Conservation (phyloP, 345 rosid species). For the Brassica napus region Da-Ae NC_063449.1:38762001-38762500, state of each 20-base stretch:
- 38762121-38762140: conserved; percentile 1
- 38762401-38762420: background rate
- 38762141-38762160: conserved; percentile 5
- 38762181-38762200: conserved; percentile 38
- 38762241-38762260: conserved; percentile 31
- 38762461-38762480: conserved; percentile 42
- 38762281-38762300: conserved; percentile 21
- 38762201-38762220: conserved; percentile 12
- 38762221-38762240: background rate
- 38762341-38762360: background rate
- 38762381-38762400: conserved; percentile 24
- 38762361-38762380: conserved; percentile 31
- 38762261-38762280: conserved; percentile 39
- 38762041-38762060: conserved; percentile 22
- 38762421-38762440: conserved; percentile 33
- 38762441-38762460: conserved; percentile 40
- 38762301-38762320: conserved; percentile 1
- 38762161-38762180: conserved; percentile 32
- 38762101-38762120: conserved; percentile 55
- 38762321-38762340: background rate
- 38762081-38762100: conserved; percentile 23
- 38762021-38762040: conserved; percentile 45
- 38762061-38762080: conserved; percentile 44
- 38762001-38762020: conserved; percentile 27
- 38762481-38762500: conserved; percentile 42